Evolutionary conservation across 2,329 filamentous ascomycete genomes (phyloP).

Genomic region (Penicillium sp.): DNA sequence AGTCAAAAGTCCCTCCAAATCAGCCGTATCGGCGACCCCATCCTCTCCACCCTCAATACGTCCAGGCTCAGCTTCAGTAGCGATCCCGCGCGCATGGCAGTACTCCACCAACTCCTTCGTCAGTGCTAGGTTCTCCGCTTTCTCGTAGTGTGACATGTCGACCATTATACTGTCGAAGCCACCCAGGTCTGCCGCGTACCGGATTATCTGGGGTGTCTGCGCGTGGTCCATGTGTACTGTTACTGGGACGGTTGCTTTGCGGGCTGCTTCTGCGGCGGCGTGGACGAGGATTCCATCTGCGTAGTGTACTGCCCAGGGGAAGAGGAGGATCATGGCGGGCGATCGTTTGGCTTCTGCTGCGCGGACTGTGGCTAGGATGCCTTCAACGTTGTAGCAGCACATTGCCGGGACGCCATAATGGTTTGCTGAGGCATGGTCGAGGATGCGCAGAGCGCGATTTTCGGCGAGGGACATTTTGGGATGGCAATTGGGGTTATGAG

Average conservation of each 20-base stretch:
- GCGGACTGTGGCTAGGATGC: slow-evolving; percentile 66
- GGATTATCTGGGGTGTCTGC: slow-evolving; percentile 63
- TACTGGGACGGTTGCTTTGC: slow-evolving; percentile 60
- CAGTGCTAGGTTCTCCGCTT: slow-evolving; percentile 66
- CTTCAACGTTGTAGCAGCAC: slow-evolving; percentile 70
- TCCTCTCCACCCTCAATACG: slow-evolving; percentile 74
- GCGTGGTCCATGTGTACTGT: slow-evolving; percentile 68
- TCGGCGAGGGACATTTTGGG: slow-evolving; percentile 40
- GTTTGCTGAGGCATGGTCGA: slow-evolving; percentile 56
- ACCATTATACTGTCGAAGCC: slow-evolving; percentile 75
- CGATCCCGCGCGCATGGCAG: slow-evolving; percentile 65
- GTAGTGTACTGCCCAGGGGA: slow-evolving; percentile 72
- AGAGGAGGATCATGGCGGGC: slow-evolving; percentile 70
- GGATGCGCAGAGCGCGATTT: slow-evolving; percentile 58
- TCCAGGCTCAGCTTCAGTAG: slow-evolving; percentile 70
- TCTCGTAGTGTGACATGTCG: slow-evolving; percentile 73
- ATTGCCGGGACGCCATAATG: slow-evolving; percentile 63
- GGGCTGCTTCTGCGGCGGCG: slow-evolving; percentile 58
- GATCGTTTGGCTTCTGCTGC: slow-evolving; percentile 68
- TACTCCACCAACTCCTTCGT: slow-evolving; percentile 64
- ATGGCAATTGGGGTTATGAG: slow-evolving; percentile 25
- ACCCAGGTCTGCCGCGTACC: slow-evolving; percentile 60
- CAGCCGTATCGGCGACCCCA: slow-evolving; percentile 67
- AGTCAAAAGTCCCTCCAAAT: slow-evolving; percentile 64
- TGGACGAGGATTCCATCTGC: slow-evolving; percentile 58